Base-by-base conservation (phyloP, 306 rosid species). In the Arachis stenosperma region DNA sequence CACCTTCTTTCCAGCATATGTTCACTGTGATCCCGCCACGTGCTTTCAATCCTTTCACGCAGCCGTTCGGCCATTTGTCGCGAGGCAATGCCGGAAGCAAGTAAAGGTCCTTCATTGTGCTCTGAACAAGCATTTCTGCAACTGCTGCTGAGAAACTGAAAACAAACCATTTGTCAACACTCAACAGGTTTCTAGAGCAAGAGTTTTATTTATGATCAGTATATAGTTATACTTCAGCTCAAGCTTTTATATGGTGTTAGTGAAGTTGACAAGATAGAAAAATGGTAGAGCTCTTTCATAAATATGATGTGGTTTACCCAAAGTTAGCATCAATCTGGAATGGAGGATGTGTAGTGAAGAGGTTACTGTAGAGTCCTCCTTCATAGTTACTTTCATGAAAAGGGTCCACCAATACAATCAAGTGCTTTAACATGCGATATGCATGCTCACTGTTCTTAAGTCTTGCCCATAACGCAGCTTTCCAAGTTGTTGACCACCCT, bases 401-500 rank as follows among this genome's bases (percentile, higher is more conserved):
- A 71, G 92, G 94, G 70, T 93, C 98, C 33, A 93, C 98, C 75
- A 93, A 84, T 79, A 86, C 54, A 73, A 93, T 73, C 82, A 93
- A 83, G 79, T 88, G 97, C 78, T 90, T 93, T 78, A 94, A 84
- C 98, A 94, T 94, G 43, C 87, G 91, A 74, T 91, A 91, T 0
- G 97, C 92, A 12, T 88, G 97, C 88, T 91, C 97, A 53, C 92
- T 86, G 82, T 84, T 88, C 74, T 81, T 91, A 78, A 91, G 97
- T 53, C 87, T 92, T 37, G 98, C 96, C 97, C 98, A 89, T 57
- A 89, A 59, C 43, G 95, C 83, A 51, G 81, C 82, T 81, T 91
- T 91, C 97, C 98, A 94, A 40, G 86, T 80, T 51, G 98, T 91
- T 41, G 98, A 94, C 98, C 98, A 94, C 65, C 96, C 98, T n/a